phyloP scores from a whole-genome alignment of 768 basidiomycete genomes.

The Leccinellum luteum region DNA sequence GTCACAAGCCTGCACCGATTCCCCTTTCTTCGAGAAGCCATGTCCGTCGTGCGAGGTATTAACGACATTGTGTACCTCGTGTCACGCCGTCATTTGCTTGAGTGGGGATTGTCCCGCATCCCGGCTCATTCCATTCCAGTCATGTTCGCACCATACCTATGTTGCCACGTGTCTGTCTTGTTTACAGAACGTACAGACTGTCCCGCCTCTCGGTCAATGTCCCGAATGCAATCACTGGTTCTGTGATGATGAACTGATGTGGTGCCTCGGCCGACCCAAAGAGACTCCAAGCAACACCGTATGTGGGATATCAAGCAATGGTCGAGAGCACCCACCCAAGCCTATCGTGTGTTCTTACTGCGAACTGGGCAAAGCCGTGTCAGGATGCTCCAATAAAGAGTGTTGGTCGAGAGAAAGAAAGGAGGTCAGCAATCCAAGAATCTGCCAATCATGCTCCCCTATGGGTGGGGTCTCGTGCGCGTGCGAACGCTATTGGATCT shows the following conservation, averaged over 20 bases:
- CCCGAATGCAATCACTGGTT: too few relatives aligned
- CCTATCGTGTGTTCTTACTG: constrained; percentile 16
- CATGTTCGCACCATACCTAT: constrained; percentile 14
- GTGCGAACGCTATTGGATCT: constrained; percentile 20
- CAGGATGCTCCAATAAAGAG: constrained; percentile 3
- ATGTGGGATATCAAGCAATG: not conserved
- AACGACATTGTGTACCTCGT: constrained; percentile 10
- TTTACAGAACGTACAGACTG: not conserved
- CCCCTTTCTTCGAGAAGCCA: not conserved
- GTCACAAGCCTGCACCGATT: not conserved
- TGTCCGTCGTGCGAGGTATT: constrained; percentile 14
- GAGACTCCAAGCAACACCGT: not conserved
- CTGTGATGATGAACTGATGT: too few relatives aligned
- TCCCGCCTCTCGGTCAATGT: too few relatives aligned
- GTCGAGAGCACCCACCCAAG: constrained; percentile 13
- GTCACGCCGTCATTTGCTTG: constrained; percentile 16
- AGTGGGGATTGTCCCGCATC: constrained; percentile 17
- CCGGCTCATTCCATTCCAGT: constrained; percentile 11
- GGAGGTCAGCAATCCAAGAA: not conserved
- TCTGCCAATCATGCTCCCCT: constrained; percentile 18
- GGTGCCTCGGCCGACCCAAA: too few relatives aligned
- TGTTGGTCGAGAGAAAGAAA: constrained; percentile 19
- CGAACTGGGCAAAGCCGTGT: not conserved
- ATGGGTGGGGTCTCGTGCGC: constrained; percentile 20
- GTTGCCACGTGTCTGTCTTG: constrained; percentile 11